Evolutionary conservation across 805 yeast species (phyloP), one percentile per base, ranked within the genome.

Genomic region (Yamadazyma philogaea): DNA sequence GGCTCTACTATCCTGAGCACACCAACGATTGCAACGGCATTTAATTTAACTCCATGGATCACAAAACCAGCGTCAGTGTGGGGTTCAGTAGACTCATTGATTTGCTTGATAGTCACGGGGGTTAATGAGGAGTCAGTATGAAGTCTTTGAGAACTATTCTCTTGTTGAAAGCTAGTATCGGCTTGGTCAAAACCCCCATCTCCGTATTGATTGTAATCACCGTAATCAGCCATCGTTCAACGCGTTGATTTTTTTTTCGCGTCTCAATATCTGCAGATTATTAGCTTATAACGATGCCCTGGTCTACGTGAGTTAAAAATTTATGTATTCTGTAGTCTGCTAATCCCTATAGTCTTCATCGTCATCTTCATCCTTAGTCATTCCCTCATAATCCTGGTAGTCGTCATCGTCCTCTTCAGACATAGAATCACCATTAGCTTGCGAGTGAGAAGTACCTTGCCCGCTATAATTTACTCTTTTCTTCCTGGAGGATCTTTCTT

Each of bases 31-130:
- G 81, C 72, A 10, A 85, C 83, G 57, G 78, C 74, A 51, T 75
- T 78, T 40, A 85, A 61, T 42, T 81, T 83, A 31, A 83, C 75
- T 34, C 79, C 79, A 53, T 79, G 73, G 26, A 79, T 63, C 21
- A 64, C 69, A 58, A 75, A 85, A 5, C 82, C 84, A 10, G 84
- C 85, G 56, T 85, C 95, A 31, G 82, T 85, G 3, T 77, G 74
- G 3, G 70, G 64, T 44, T 79, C 86, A 12, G 72, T 67, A 3
- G 85, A 74, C 40, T 82, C 87, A 45, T 75, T 68, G 45, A 85
- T 72, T 60, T 82, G 86, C 55, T 83, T 84, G 52, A 85, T 79
- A 1, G 95, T 84, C 10, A 84, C 88, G 2, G 95, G 90, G 3
- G 72, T 68, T 34, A 66, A 48, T 21, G 56, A 50, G 2, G 61